Conservation (phyloP, 495 filamentous ascomycete species). For the Cryomyces minteri region DNA sequence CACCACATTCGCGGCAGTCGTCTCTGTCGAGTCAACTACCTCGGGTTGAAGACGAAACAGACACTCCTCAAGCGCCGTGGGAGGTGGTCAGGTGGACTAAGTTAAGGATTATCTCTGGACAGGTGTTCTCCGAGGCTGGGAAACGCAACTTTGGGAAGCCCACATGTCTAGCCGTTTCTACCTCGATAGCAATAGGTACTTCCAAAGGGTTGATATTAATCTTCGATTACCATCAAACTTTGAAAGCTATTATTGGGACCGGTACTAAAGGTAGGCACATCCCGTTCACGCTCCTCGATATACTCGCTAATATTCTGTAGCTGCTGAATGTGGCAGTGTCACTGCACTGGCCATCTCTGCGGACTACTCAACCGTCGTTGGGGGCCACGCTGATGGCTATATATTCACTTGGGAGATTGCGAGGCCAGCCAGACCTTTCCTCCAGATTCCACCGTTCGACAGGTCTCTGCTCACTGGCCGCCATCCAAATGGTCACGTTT, state of each 20-base stretch:
- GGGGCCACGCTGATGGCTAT: constrained; percentile 72
- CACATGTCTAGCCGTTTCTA: constrained; percentile 79
- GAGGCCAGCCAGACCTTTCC: constrained; percentile 63
- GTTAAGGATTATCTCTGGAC: constrained; percentile 68
- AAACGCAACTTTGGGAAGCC: constrained; percentile 84
- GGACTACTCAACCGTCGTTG: constrained; percentile 79
- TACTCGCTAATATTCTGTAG: constrained; percentile 26
- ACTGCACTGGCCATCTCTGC: constrained; percentile 81
- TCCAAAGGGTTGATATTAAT: constrained; percentile 85
- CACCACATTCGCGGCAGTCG: constrained; percentile 55
- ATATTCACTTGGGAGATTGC: constrained; percentile 97
- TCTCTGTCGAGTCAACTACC: constrained; percentile 38
- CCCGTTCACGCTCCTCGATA: neutral
- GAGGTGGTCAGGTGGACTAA: constrained; percentile 95
- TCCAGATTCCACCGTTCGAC: constrained; percentile 67
- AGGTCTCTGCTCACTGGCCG: constrained; percentile 42
- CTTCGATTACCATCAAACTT: constrained; percentile 91
- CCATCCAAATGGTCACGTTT: constrained; percentile 62
- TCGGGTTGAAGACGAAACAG: constrained; percentile 37
- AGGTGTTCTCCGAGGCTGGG: constrained; percentile 87
- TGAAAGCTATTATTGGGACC: constrained; percentile 85
- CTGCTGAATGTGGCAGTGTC: constrained; percentile 76
- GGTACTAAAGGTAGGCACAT: constrained; percentile 63
- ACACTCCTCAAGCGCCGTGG: constrained; percentile 61
- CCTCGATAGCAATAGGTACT: constrained; percentile 78